Evolutionary conservation across 257 asterid species (phyloP).

Genomic region (Fraxinus cuspidata): DNA sequence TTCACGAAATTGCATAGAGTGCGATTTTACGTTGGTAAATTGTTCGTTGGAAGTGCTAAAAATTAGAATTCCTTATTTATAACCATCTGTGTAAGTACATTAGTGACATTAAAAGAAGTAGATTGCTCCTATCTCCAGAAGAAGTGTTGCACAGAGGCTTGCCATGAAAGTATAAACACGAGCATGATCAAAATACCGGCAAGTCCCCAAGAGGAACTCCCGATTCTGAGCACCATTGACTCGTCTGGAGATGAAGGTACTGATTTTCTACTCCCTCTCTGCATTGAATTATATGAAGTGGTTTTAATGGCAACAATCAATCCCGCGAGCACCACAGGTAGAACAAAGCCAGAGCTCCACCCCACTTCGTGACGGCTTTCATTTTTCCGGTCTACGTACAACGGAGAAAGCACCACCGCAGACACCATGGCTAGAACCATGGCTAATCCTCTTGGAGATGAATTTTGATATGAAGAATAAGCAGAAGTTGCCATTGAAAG

Average conservation of each 20-base stretch:
- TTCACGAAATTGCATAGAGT: too few relatives aligned
- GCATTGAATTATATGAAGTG: constrained; percentile 37
- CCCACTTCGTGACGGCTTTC: constrained; percentile 39
- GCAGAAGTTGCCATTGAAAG: constrained; percentile 43
- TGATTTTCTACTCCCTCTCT: constrained; percentile 9
- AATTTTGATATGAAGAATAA: constrained; percentile 27
- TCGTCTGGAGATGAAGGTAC: constrained; percentile 19
- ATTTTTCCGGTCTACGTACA: constrained; percentile 42
- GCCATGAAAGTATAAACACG: constrained; percentile 60
- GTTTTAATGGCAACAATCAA: constrained; percentile 72
- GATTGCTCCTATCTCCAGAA: constrained; percentile 47
- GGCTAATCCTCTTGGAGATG: constrained; percentile 70
- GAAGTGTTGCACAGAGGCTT: constrained; percentile 51
- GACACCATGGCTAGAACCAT: constrained; percentile 61
- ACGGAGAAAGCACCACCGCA: constrained; percentile 68
- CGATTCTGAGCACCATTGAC: constrained; percentile 41
- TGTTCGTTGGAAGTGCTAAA: too few relatives aligned
- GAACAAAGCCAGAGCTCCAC: constrained; percentile 68
- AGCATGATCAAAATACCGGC: constrained; percentile 69
- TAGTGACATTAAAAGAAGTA: too few relatives aligned
- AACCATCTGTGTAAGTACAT: too few relatives aligned
- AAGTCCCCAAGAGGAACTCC: constrained; percentile 70
- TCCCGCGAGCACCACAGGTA: constrained; percentile 63
- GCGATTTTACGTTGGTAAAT: too few relatives aligned
- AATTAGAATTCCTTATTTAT: too few relatives aligned